These are phyloP conservation scores for Nigrospora oryzae DNA, from an alignment of 2,329 filamentous ascomycete genomes.

Conservation along the genomic window DNA sequence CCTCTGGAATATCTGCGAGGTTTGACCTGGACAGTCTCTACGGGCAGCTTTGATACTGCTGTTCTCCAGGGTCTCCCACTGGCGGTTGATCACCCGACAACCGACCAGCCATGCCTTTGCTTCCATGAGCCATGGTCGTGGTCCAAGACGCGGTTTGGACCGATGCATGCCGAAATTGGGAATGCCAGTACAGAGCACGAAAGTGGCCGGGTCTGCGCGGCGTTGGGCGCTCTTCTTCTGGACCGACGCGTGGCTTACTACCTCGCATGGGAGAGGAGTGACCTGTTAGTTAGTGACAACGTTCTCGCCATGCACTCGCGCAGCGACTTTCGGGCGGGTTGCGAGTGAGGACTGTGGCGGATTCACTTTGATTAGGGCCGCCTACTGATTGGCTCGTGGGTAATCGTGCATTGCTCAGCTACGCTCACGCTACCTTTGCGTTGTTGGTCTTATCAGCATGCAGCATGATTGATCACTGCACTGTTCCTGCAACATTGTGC, in stretches of 20 bases:
- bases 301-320: conserved; percentile 39
- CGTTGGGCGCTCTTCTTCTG: conserved; percentile 33
- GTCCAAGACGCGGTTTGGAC: conserved; percentile 40
- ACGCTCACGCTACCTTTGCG: too few relatives aligned
- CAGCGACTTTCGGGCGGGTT: conserved; percentile 33
- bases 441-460: too few relatives aligned
- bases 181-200: conserved; percentile 1
- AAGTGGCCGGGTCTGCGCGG: conserved; percentile 24
- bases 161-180: conserved; percentile 17
- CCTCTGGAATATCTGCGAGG: conserved; percentile 24
- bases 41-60: conserved; percentile 35
- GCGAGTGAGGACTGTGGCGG: conserved; percentile 38
- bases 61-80: conserved; percentile 34
- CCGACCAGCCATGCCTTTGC: conserved; percentile 36
- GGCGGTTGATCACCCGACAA: conserved; percentile 34
- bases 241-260: conserved; percentile 41
- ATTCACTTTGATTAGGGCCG: conserved; percentile 35
- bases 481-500: too few relatives aligned
- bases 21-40: conserved; percentile 40
- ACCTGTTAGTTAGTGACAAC: conserved; percentile 45
- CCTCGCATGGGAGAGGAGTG: conserved; percentile 45
- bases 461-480: too few relatives aligned
- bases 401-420: too few relatives aligned
- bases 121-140: conserved; percentile 48
- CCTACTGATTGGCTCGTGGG: too few relatives aligned